Percentiles rank a stretch among this genome's conserved stretches.
These are phyloP conservation scores for Solanum bulbocastanum DNA, from an alignment of 257 asterid genomes.

Conservation along the genomic window DNA sequence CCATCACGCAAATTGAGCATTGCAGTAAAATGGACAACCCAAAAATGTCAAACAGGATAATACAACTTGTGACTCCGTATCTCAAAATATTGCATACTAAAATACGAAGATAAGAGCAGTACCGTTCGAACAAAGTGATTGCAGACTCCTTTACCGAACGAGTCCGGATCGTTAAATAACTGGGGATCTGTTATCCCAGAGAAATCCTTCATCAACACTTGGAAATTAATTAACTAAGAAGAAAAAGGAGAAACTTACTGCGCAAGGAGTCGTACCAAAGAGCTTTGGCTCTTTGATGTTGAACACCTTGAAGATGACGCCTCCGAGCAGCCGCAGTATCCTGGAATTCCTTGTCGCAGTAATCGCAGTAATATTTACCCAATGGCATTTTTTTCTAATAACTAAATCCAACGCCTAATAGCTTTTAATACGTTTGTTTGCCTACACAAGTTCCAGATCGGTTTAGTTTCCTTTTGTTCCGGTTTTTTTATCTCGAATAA, in stretches of 20 bases:
- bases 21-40: not conserved
- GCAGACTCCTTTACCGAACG: slow-evolving; percentile 59
- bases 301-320: slow-evolving; percentile 80
- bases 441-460: not conserved
- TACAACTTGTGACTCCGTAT: not conserved
- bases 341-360: slow-evolving; percentile 81
- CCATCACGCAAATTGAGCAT: not conserved
- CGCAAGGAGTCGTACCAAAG: slow-evolving; percentile 79
- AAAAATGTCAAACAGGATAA: not conserved
- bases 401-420: not conserved
- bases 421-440: not conserved
- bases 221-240: not conserved
- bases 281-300: slow-evolving; percentile 89
- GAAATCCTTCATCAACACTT: not conserved
- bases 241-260: slow-evolving; percentile 15
- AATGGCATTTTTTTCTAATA: slow-evolving; percentile 32
- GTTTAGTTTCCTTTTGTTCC: not conserved
- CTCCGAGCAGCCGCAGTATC: slow-evolving; percentile 74
- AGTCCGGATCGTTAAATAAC: slow-evolving; percentile 30
- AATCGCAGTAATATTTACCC: slow-evolving; percentile 86
- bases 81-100: not conserved
- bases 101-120: not conserved
- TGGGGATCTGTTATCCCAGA: not conserved
- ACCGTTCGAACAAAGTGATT: slow-evolving; percentile 82
- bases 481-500: not conserved